phyloP scores from a whole-genome alignment of 495 filamentous ascomycete genomes.

The Aspergillus saccharolyticus region DNA sequence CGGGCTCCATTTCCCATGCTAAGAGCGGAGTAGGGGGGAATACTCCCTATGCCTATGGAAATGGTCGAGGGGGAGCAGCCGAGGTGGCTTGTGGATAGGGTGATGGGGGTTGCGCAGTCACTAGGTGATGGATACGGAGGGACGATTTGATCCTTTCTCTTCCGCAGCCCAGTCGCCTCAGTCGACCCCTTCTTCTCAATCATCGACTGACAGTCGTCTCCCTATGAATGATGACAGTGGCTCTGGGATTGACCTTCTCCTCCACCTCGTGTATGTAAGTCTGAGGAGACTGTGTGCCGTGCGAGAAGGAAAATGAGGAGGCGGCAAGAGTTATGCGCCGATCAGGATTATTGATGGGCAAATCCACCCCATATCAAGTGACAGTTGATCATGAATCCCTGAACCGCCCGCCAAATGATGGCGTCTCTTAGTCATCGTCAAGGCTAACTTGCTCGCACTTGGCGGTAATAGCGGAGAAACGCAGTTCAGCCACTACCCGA shows the following conservation, averaged over 20 bases:
- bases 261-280: not conserved
- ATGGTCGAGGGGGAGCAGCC: not conserved
- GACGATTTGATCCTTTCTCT: not conserved
- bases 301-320: not conserved
- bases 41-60: too few relatives aligned
- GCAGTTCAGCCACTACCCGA: constrained; percentile 15
- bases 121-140: not conserved
- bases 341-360: not conserved
- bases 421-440: not conserved
- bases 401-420: not conserved
- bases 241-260: not conserved
- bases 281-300: not conserved
- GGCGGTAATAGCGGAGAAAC: constrained; percentile 8
- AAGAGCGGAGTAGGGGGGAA: not conserved
- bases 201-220: not conserved
- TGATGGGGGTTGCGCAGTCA: not conserved
- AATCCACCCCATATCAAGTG: not conserved
- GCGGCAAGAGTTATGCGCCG: not conserved
- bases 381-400: not conserved
- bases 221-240: not conserved
- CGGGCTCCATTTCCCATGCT: not conserved
- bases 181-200: not conserved
- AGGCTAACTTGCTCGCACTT: not conserved
- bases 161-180: not conserved
- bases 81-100: not conserved